phyloP scores from a whole-genome alignment of 2,329 filamentous ascomycete genomes.

The Neofusicoccum sp. region DNA sequence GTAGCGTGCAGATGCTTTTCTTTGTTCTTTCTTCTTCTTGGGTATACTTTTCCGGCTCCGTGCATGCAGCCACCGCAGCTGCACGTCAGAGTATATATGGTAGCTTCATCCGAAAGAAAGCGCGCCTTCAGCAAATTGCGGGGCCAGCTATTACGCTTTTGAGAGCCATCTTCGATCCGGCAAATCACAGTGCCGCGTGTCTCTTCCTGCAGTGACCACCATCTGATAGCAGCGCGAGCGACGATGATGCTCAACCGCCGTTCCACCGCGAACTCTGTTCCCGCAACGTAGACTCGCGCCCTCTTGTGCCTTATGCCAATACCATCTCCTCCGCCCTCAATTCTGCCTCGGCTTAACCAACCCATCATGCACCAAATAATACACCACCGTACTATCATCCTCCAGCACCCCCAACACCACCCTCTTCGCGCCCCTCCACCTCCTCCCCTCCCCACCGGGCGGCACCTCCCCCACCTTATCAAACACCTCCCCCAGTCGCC shows the following conservation, averaged over 20 bases:
- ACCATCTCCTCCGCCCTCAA: constrained; percentile 35
- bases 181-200: too few relatives aligned
- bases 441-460: constrained; percentile 39
- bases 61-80: not conserved
- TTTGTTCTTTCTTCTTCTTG: not conserved
- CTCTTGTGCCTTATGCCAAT: not conserved
- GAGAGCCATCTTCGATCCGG: too few relatives aligned
- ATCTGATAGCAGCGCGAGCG: too few relatives aligned
- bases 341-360: constrained; percentile 84
- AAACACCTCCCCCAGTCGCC: constrained; percentile 66
- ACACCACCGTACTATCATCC: constrained; percentile 78
- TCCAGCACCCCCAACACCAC: constrained; percentile 72
- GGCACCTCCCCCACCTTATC: constrained; percentile 53
- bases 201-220: not conserved
- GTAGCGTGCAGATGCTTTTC: not conserved
- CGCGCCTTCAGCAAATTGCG: not conserved
- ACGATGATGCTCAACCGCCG: too few relatives aligned
- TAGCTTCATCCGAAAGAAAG: not conserved
- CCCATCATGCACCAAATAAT: constrained; percentile 84
- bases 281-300: not conserved
- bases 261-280: too few relatives aligned
- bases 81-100: not conserved
- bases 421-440: constrained; percentile 59
- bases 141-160: not conserved
- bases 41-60: not conserved